Percentiles rank a stretch among this genome's conserved stretches.
Evolutionary conservation across 768 basidiomycete genomes (phyloP).

Genomic region (Calocera cornea): DNA sequence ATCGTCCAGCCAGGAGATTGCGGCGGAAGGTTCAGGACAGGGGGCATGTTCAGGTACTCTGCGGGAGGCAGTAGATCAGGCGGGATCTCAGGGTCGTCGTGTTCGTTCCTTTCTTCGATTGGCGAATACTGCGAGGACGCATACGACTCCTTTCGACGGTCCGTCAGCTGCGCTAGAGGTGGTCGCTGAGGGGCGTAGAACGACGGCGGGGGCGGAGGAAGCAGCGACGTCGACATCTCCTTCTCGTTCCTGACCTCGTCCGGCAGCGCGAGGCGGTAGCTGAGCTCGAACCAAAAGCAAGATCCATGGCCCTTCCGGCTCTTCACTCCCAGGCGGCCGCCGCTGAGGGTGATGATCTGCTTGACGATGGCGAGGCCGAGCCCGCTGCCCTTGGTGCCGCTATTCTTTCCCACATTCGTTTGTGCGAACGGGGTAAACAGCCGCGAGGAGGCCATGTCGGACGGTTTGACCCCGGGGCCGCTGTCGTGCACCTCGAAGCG

Average conservation of each 20-base stretch:
- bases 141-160: neutral
- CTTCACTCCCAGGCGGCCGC: slow-evolving; percentile 25
- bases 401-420: slow-evolving; percentile 25
- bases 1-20: neutral
- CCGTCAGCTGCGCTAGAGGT: neutral
- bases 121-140: neutral
- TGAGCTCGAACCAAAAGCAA: slow-evolving; percentile 21
- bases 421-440: slow-evolving; percentile 21
- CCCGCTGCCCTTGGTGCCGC: slow-evolving; percentile 26
- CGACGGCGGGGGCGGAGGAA: neutral
- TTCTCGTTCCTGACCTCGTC: neutral
- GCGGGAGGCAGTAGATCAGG: neutral
- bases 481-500: slow-evolving; percentile 8
- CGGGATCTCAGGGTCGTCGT: neutral
- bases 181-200: neutral
- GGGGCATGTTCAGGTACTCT: neutral
- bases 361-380: slow-evolving; percentile 24
- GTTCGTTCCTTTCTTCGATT: neutral
- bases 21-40: neutral
- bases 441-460: slow-evolving; percentile 19
- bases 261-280: neutral
- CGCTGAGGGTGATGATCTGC: slow-evolving; percentile 23
- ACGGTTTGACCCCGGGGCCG: slow-evolving; percentile 16
- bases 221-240: neutral
- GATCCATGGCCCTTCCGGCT: slow-evolving; percentile 22